Conservation (phyloP, 78 protist genomes). For the Cavenderia fasciculata region DNA sequence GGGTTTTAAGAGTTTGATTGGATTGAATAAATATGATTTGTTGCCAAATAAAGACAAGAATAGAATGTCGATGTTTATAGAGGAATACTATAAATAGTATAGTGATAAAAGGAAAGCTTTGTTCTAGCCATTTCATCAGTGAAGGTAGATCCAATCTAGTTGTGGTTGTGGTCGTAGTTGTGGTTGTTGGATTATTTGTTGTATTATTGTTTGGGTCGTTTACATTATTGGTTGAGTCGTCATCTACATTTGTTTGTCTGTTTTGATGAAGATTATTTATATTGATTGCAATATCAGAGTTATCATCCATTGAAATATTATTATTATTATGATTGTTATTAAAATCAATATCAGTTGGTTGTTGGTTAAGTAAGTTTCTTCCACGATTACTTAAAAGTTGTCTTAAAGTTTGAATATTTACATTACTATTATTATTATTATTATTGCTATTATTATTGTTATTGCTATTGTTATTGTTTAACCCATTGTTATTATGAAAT, state of each 20-base stretch:
- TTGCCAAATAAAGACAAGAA: conserved; percentile 52
- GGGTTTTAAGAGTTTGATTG: conserved; percentile 17
- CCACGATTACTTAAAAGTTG: too few species aligned
- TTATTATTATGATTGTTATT: background rate
- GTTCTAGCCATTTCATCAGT: conserved; percentile 61
- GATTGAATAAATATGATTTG: conserved; percentile 44
- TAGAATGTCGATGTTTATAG: conserved; percentile 53
- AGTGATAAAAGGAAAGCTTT: conserved; percentile 37
- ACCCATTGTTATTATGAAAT: background rate
- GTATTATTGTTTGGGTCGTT: background rate
- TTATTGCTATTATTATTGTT: background rate
- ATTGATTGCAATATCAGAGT: background rate
- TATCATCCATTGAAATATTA: background rate
- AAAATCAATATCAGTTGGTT: too few species aligned
- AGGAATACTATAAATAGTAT: conserved; percentile 37
- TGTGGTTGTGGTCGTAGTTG: conserved; percentile 30
- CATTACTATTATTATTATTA: background rate
- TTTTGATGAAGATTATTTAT: background rate
- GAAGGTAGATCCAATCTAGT: conserved; percentile 50
- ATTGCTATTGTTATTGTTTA: background rate
- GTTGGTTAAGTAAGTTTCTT: too few species aligned
- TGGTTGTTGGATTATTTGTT: background rate
- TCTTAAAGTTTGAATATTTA: background rate
- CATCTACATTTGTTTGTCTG: background rate
- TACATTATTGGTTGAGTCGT: background rate